phyloP scores from a whole-genome alignment of 2,329 filamentous ascomycete genomes.

The Cryphonectria carpinicola region DNA sequence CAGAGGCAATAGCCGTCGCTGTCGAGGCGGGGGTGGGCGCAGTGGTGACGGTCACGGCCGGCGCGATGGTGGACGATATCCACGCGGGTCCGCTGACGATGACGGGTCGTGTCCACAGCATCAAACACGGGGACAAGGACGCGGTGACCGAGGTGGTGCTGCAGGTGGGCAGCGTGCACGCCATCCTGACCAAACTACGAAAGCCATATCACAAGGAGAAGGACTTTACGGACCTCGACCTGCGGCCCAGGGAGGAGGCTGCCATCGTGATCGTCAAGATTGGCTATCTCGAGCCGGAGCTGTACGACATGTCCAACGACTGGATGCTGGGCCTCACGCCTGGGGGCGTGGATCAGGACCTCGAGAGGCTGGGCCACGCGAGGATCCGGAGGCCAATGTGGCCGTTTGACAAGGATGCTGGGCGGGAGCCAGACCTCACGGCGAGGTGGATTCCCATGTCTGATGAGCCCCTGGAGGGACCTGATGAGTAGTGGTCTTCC shows the following conservation, averaged over 20 bases:
- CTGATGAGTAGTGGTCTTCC: conserved; percentile 24
- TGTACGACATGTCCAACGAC: conserved; percentile 56
- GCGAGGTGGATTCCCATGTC: conserved; percentile 34
- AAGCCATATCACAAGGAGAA: conserved; percentile 58
- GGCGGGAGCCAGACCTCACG: conserved; percentile 30
- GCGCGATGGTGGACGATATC: conserved; percentile 52
- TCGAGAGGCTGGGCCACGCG: conserved; percentile 51
- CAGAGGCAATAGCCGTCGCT: conserved; percentile 46
- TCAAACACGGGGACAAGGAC: conserved; percentile 54
- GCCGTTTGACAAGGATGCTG: conserved; percentile 33
- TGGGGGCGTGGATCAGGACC: conserved; percentile 57
- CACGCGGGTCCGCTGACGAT: conserved; percentile 54
- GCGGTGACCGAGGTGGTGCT: conserved; percentile 54
- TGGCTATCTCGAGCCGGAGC: conserved; percentile 58
- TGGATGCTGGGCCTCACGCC: conserved; percentile 60
- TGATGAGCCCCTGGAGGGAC: conserved; percentile 26
- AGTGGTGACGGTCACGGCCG: conserved; percentile 54
- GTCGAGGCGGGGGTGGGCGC: conserved; percentile 50
- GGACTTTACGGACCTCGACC: conserved; percentile 54
- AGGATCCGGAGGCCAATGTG: conserved; percentile 53
- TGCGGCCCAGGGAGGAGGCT: conserved; percentile 47
- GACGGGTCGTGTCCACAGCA: conserved; percentile 53
- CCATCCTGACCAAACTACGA: conserved; percentile 54
- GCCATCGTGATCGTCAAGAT: conserved; percentile 61
- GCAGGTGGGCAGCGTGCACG: conserved; percentile 53